Percentiles rank a stretch among this genome's conserved stretches.
These are phyloP conservation scores for Radiomyces spectabilis DNA, from an alignment of 192 early-diverging fungal genomes.

Conservation along the genomic window DNA sequence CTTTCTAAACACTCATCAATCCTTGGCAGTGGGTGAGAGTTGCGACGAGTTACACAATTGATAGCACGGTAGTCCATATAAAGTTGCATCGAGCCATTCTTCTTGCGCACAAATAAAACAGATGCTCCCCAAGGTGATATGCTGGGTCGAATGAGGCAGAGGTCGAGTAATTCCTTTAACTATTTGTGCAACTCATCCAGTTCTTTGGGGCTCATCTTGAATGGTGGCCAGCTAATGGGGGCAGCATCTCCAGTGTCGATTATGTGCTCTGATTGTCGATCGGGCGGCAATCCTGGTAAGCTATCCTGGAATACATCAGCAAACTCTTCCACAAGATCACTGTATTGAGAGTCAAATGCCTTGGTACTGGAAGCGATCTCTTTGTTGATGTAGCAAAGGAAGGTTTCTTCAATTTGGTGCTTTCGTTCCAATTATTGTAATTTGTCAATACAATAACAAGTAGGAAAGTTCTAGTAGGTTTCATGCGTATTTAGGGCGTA, in stretches of 20 bases:
- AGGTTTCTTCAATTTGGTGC: too few species aligned
- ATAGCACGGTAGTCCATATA: conserved; percentile 47
- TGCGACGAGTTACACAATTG: conserved; percentile 35
- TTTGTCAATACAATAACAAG: too few species aligned
- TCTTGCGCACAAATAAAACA: conserved; percentile 29
- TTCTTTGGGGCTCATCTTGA: conserved; percentile 15
- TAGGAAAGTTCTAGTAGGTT: too few species aligned
- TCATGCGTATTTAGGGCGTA: neutral
- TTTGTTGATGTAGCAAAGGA: neutral
- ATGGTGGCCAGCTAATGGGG: conserved; percentile 6
- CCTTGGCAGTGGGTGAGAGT: conserved; percentile 30
- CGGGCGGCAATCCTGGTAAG: conserved; percentile 15
- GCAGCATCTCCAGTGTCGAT: conserved; percentile 18
- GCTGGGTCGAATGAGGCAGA: conserved; percentile 1
- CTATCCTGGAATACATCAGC: conserved; percentile 13
- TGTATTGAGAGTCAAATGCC: neutral
- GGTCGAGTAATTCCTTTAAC: neutral
- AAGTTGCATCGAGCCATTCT: conserved; percentile 33
- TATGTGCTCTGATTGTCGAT: conserved; percentile 5
- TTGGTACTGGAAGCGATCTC: too few species aligned
- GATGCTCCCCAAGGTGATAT: conserved; percentile 10
- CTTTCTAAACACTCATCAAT: conserved; percentile 37
- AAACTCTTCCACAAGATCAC: conserved; percentile 4
- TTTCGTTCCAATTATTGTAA: too few species aligned
- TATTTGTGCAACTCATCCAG: conserved; percentile 5